Evolutionary conservation across 371 early-diverging fungal species (phyloP).

Genomic region (Cokeromyces recurvatus): DNA sequence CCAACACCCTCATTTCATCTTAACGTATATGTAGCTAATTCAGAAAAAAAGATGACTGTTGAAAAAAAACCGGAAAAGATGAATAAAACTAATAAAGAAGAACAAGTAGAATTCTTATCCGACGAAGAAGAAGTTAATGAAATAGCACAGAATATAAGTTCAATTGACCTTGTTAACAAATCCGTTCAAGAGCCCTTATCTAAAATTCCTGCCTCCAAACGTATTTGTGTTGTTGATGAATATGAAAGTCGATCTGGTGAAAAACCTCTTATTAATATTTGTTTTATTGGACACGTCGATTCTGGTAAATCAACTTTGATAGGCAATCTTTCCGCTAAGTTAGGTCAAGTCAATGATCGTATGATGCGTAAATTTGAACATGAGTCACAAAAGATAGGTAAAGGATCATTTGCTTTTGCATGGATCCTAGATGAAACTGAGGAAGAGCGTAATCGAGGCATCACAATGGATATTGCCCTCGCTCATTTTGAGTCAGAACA

Average conservation of each 20-base stretch:
- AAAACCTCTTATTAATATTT: conserved; percentile 76
- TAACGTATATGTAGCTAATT: no score
- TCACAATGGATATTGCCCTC: conserved; percentile 95
- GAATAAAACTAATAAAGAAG: no score
- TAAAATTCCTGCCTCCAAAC: conserved; percentile 43
- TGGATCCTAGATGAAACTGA: conserved; percentile 96
- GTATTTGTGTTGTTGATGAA: conserved; percentile 72
- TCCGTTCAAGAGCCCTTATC: conserved; percentile 35
- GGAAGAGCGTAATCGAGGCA: conserved; percentile 89
- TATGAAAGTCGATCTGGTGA: conserved; percentile 65
- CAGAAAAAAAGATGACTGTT: no score
- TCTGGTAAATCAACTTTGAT: conserved; percentile 98
- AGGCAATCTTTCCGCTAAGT: conserved; percentile 90
- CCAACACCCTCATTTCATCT: no score
- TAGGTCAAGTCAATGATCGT: conserved; percentile 88
- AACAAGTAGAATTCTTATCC: no score
- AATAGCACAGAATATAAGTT: no score
- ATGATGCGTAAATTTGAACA: conserved; percentile 89
- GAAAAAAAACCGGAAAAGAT: no score
- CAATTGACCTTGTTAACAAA: no score
- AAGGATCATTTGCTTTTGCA: conserved; percentile 90
- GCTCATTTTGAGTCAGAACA: conserved; percentile 83
- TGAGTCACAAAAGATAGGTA: conserved; percentile 91
- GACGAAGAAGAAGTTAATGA: no score
- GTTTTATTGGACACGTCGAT: conserved; percentile 97